Conservation (phyloP, 345 rosid species). For the Eucalyptus melliodora region DNA sequence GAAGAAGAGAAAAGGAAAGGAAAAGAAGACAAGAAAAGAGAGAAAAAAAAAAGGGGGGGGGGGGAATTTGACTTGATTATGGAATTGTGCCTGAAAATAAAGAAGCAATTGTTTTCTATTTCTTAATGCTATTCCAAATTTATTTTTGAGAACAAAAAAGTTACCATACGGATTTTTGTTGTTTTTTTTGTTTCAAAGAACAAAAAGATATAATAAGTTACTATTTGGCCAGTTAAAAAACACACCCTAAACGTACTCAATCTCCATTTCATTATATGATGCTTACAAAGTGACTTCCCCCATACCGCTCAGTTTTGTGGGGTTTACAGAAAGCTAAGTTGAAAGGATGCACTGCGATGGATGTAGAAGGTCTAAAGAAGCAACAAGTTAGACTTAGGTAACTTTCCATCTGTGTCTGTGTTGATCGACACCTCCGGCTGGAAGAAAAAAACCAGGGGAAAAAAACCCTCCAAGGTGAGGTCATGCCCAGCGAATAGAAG, state of each 20-base stretch:
- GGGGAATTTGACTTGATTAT: fast-evolving
- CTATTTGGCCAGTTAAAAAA: neutral
- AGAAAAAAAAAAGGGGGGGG: no score
- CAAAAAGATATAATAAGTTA: fast-evolving
- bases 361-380: neutral
- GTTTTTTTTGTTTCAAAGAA: fast-evolving
- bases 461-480: neutral
- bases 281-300: neutral
- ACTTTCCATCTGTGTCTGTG: neutral
- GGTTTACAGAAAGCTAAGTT: neutral
- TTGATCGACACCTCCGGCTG: neutral
- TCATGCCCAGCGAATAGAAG: neutral
- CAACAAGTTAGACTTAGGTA: neutral
- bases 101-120: no score
- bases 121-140: fast-evolving
- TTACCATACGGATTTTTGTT: fast-evolving
- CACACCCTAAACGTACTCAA: neutral
- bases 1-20: no score
- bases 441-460: neutral
- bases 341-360: neutral
- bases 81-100: fast-evolving
- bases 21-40: no score
- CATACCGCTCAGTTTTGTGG: neutral
- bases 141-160: fast-evolving
- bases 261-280: neutral